phyloP scores from a whole-genome alignment of 768 basidiomycete species.

The Xerocomellus amylosporus region DNA sequence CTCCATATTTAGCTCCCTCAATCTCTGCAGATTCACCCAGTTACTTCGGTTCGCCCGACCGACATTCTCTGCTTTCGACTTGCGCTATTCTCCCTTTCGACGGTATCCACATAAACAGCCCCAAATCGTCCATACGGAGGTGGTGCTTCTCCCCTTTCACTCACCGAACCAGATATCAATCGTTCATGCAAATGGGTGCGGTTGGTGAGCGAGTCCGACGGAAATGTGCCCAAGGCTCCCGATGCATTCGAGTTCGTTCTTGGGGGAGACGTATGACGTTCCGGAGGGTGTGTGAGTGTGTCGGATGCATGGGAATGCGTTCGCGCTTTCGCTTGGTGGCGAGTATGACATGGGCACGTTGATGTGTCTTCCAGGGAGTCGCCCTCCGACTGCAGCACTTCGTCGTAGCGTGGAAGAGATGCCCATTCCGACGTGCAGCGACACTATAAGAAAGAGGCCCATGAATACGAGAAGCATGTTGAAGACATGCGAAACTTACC shows the following conservation, averaged over 20 bases:
- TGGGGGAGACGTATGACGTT: constrained; percentile 33
- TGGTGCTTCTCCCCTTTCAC: constrained; percentile 77
- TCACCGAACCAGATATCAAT: constrained; percentile 79
- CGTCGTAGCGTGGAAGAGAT: constrained; percentile 72
- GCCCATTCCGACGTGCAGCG: constrained; percentile 79
- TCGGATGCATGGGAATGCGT: background rate
- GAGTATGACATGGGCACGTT: constrained; percentile 46
- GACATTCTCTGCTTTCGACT: too few relatives aligned
- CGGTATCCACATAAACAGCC: background rate
- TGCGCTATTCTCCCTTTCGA: too few relatives aligned
- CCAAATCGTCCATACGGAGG: constrained; percentile 41
- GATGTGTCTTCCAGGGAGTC: constrained; percentile 5
- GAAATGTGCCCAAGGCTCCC: background rate
- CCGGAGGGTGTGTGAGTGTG: background rate
- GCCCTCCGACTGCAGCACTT: constrained; percentile 22
- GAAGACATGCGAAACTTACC: constrained; percentile 42
- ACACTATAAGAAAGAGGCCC: constrained; percentile 45
- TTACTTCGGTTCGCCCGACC: too few relatives aligned
- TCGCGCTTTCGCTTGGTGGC: constrained; percentile 12
- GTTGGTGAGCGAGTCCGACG: constrained; percentile 37
- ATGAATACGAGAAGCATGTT: background rate
- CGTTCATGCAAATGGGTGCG: constrained; percentile 65
- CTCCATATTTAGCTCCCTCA: too few relatives aligned
- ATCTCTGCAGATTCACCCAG: too few relatives aligned
- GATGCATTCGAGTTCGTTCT: constrained; percentile 33